A percentile compares a stretch with the other conserved stretches of the same genome.
Evolutionary conservation across 345 rosid species (phyloP).

Genomic region (Abelmoschus esculentus): DNA sequence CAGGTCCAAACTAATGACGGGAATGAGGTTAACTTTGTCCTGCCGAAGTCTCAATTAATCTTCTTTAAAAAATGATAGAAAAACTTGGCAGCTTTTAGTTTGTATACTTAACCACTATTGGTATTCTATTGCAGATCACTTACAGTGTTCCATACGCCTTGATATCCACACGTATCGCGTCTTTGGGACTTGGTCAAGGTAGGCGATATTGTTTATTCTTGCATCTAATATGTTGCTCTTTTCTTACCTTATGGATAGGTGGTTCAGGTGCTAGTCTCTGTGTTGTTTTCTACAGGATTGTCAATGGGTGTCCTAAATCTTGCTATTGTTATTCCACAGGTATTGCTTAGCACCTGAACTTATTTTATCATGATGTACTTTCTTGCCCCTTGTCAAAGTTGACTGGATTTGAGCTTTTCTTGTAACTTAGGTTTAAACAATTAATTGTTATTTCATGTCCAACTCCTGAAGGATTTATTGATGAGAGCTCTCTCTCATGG

Average conservation of each 20-base stretch:
- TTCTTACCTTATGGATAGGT: not conserved
- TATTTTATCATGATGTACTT: not conserved
- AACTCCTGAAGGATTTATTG: not conserved
- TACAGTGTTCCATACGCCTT: conserved; percentile 94
- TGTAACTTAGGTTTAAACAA: not conserved
- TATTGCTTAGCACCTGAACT: conserved; percentile 15
- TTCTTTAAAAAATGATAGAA: not conserved
- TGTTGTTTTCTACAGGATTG: conserved; percentile 50
- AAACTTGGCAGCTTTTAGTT: conserved; percentile 10
- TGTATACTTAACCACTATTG: conserved; percentile 14
- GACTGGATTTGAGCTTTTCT: not conserved
- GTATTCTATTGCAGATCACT: conserved; percentile 57
- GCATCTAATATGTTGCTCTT: conserved; percentile 1
- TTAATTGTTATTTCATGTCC: not conserved
- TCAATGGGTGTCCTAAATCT: conserved; percentile 93
- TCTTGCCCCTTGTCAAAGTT: not conserved
- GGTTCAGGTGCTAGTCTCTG: conserved; percentile 15
- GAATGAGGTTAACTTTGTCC: not conserved
- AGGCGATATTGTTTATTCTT: conserved; percentile 12
- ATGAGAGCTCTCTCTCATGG: not conserved
- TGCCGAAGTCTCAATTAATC: not conserved
- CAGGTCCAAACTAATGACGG: not conserved
- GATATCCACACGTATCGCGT: conserved; percentile 72
- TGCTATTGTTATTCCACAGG: conserved; percentile 97
- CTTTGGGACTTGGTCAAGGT: conserved; percentile 98